phyloP scores from a whole-genome alignment of 2,329 filamentous ascomycete genomes.

The Coniochaeta pulveracea region DNA sequence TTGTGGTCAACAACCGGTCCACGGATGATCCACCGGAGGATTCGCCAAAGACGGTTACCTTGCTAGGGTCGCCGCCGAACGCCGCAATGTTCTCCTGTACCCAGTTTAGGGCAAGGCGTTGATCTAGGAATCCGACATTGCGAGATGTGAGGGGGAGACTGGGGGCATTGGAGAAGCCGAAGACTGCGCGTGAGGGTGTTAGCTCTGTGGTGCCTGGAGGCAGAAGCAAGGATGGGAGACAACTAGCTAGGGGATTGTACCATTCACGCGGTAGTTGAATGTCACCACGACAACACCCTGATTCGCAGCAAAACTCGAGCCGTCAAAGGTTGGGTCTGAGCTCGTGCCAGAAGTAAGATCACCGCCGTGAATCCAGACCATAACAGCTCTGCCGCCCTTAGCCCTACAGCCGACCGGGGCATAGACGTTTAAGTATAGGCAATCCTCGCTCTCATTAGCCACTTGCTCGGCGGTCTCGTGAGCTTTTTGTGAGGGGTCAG shows the following conservation, averaged over 20 bases:
- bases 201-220: too few species aligned
- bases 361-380: slow-evolving; percentile 3
- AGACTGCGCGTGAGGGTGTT: too few species aligned
- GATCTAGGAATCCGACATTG: slow-evolving; percentile 26
- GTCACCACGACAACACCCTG: slow-evolving; percentile 2
- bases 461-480: slow-evolving; percentile 1
- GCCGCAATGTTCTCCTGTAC: slow-evolving; percentile 29
- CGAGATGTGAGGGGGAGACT: not conserved
- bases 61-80: slow-evolving; percentile 29
- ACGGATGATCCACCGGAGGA: slow-evolving; percentile 25
- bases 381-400: slow-evolving; percentile 1
- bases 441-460: slow-evolving; percentile 1
- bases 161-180: slow-evolving; percentile 4
- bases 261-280: slow-evolving; percentile 2
- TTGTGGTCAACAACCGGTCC: slow-evolving; percentile 15
- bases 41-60: slow-evolving; percentile 33
- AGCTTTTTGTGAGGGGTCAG: not conserved
- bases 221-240: too few species aligned
- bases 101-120: slow-evolving; percentile 32
- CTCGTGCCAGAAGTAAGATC: not conserved
- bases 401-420: not conserved
- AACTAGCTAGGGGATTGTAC: slow-evolving; percentile 1
- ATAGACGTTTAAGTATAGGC: slow-evolving; percentile 2
- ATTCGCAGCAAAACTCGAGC: slow-evolving; percentile 2
- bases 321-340: not conserved